Evolutionary conservation across 2,329 filamentous ascomycete genomes (phyloP).

Genomic region (Coniochaeta sp.): DNA sequence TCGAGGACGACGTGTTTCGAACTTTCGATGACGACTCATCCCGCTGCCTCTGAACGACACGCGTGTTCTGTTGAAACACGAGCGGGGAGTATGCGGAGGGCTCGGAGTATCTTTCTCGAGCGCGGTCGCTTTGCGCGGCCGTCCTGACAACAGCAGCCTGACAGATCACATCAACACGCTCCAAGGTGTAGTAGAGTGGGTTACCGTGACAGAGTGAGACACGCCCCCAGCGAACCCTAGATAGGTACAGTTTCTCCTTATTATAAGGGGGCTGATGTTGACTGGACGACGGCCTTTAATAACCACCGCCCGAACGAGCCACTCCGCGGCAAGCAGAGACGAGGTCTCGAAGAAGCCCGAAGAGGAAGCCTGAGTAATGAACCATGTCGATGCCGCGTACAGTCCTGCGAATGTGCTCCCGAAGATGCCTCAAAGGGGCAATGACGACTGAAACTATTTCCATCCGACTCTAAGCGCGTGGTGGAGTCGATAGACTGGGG

Average conservation of each 20-base stretch:
- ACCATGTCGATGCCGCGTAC: neutral
- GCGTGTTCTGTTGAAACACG: no score
- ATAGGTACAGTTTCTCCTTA: neutral
- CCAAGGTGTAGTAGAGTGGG: no score
- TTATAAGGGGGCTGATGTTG: neutral
- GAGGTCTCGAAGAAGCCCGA: neutral
- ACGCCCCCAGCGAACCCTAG: neutral
- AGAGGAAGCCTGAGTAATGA: neutral
- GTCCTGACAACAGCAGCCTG: no score
- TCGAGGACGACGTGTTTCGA: no score
- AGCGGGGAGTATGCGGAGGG: no score
- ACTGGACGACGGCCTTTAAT: neutral
- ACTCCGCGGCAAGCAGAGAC: neutral
- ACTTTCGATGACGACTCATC: no score
- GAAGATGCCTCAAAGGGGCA: neutral
- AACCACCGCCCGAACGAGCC: neutral
- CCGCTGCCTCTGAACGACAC: no score
- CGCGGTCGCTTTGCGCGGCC: no score
- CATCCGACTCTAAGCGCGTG: neutral
- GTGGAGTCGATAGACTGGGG: neutral
- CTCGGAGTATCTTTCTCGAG: no score
- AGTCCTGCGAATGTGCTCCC: neutral
- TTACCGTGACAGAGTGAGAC: neutral
- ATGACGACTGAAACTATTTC: neutral
- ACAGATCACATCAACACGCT: no score